Evolutionary conservation across 2,329 filamentous ascomycete species (phyloP).

Genomic region (Colletotrichum aenigma): DNA sequence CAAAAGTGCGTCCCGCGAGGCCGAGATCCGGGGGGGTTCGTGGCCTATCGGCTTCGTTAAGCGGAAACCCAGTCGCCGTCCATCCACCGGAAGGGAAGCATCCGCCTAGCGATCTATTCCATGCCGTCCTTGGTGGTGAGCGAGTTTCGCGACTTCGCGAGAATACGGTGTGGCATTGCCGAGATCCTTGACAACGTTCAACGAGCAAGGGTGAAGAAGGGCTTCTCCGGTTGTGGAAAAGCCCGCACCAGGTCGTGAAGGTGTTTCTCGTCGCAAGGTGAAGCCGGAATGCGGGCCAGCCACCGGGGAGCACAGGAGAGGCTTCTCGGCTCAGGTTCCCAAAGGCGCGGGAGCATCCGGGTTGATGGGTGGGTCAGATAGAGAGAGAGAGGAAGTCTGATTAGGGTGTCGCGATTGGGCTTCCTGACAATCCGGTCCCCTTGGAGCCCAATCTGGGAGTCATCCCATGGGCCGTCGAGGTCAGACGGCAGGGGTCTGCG

Average conservation of each 20-base stretch:
- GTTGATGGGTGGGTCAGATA: background rate
- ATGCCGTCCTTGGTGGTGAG: background rate
- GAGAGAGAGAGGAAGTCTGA: background rate
- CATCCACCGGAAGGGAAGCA: background rate
- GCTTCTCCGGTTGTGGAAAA: background rate
- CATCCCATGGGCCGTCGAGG: background rate
- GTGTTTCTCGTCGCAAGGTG: background rate
- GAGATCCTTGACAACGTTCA: background rate
- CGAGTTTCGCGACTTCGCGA: background rate
- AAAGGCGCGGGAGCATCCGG: slow-evolving; percentile 10
- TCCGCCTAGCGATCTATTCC: background rate
- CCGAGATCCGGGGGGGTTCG: background rate
- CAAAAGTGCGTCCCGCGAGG: background rate
- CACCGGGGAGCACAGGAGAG: background rate
- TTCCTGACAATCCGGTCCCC: background rate
- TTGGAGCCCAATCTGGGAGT: background rate
- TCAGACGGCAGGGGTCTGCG: background rate
- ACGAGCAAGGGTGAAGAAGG: background rate
- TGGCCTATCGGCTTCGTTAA: background rate
- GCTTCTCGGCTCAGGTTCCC: background rate
- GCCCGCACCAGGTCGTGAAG: background rate
- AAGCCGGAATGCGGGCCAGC: background rate
- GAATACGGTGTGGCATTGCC: background rate
- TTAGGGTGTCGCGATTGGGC: background rate
- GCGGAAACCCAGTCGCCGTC: background rate